Evolutionary conservation across 192 early-diverging fungal genomes (phyloP).

Genomic region (Mortierella antarctica): DNA sequence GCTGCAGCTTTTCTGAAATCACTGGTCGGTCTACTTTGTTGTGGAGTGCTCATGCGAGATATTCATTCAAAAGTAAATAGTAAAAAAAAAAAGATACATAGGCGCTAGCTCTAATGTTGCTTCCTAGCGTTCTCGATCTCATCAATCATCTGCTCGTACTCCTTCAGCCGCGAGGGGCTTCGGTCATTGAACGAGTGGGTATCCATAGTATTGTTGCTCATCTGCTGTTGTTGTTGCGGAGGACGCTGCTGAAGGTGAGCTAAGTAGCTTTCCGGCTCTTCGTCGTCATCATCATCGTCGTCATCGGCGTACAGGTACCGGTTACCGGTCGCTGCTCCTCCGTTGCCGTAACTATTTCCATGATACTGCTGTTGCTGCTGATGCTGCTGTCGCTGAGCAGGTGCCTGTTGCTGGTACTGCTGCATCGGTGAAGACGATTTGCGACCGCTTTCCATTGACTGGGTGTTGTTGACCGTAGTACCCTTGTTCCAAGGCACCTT

Average conservation of each 20-base stretch:
- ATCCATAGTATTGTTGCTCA: constrained; percentile 3
- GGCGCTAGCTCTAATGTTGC: constrained; percentile 2
- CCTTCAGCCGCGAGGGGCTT: constrained; percentile 37
- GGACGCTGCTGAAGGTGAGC: constrained; percentile 19
- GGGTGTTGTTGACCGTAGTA: background rate
- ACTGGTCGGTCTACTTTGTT: no score
- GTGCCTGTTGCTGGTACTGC: background rate
- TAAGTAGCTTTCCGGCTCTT: constrained; percentile 21
- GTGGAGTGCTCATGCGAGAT: no score
- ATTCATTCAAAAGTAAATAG: background rate
- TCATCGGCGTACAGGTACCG: background rate
- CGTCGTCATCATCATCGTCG: constrained; percentile 12
- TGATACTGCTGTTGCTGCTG: background rate
- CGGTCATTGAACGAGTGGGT: constrained; percentile 42
- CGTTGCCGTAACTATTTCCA: constrained; percentile 3
- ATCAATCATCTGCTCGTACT: constrained; percentile 55
- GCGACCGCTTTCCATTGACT: background rate
- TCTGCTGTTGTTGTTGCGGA: constrained; percentile 5
- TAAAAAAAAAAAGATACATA: background rate
- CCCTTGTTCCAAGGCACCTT: constrained; percentile 52
- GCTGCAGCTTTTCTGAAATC: no score
- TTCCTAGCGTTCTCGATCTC: constrained; percentile 34
- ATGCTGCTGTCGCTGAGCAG: constrained; percentile 4
- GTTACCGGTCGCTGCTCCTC: background rate
- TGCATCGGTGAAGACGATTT: constrained; percentile 10